Conservation (phyloP, 1,284 basidiomycete genomes). For the Tremellales sp. region DNA sequence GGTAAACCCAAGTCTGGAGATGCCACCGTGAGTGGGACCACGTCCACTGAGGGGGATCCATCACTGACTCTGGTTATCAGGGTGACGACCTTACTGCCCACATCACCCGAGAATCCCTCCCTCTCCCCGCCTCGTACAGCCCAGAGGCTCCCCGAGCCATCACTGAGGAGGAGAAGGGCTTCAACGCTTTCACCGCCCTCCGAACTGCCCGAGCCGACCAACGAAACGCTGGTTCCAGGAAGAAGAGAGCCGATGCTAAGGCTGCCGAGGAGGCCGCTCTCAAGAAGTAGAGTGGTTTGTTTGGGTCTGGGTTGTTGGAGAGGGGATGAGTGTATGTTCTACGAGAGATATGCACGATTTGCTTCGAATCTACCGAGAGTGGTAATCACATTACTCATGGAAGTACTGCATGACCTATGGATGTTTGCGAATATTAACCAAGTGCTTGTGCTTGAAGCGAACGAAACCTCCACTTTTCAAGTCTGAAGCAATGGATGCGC, state of each 20-base stretch:
- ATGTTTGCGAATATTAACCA: too few relatives aligned
- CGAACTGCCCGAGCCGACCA: slow-evolving; percentile 79
- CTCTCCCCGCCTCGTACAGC: slow-evolving; percentile 65
- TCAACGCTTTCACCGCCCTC: slow-evolving; percentile 84
- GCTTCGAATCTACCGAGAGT: too few relatives aligned
- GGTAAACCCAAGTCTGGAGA: slow-evolving; percentile 95
- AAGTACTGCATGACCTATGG: too few relatives aligned
- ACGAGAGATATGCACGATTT: neutral
- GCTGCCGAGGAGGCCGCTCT: slow-evolving; percentile 47
- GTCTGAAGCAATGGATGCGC: too few relatives aligned
- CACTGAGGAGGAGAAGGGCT: slow-evolving; percentile 83
- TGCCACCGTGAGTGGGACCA: slow-evolving; percentile 63
- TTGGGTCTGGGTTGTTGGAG: neutral
- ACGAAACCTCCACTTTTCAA: too few relatives aligned
- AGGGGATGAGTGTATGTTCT: neutral
- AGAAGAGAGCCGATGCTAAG: slow-evolving; percentile 55
- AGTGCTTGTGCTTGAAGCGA: too few relatives aligned
- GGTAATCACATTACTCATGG: too few relatives aligned
- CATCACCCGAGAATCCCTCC: slow-evolving; percentile 67
- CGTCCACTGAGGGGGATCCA: neutral
- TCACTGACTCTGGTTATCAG: slow-evolving; percentile 49
- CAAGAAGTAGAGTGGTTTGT: slow-evolving; percentile 29
- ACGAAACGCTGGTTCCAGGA: slow-evolving; percentile 83
- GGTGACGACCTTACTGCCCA: slow-evolving; percentile 77
- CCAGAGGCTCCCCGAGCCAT: slow-evolving; percentile 90